Percentiles rank a stretch among this genome's conserved stretches.
These are phyloP conservation scores for Naganishia sp. DNA, from an alignment of 1,284 basidiomycete genomes.

Conservation along the genomic window DNA sequence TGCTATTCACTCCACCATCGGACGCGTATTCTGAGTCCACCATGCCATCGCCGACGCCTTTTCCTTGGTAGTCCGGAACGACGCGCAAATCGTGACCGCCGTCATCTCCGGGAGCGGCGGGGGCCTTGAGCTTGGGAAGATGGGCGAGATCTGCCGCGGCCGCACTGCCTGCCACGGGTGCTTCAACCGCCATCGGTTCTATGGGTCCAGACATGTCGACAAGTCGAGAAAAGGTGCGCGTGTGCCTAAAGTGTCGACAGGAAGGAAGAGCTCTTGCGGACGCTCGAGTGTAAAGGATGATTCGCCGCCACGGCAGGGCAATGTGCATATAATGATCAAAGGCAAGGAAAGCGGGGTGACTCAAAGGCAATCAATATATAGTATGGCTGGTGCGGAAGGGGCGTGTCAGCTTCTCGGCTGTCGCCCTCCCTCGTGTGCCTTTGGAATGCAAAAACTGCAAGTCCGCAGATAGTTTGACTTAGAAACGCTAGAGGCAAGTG, in stretches of 20 bases:
- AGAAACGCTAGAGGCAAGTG: too few relatives aligned
- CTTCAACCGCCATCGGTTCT: slow-evolving; percentile 32
- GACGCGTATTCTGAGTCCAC: slow-evolving; percentile 16
- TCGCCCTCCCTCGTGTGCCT: too few relatives aligned
- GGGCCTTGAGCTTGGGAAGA: slow-evolving; percentile 13
- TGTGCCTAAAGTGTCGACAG: neutral
- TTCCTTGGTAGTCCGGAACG: slow-evolving; percentile 22
- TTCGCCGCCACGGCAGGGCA: slow-evolving; percentile 10
- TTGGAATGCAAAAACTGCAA: too few relatives aligned
- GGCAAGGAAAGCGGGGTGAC: neutral
- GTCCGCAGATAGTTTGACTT: too few relatives aligned
- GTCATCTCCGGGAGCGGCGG: slow-evolving; percentile 11
- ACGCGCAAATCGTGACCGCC: slow-evolving; percentile 16
- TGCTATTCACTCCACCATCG: slow-evolving; percentile 14
- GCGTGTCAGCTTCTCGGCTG: too few relatives aligned
- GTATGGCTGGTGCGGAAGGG: too few relatives aligned
- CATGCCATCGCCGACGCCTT: slow-evolving; percentile 21
- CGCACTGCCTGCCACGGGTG: slow-evolving; percentile 20
- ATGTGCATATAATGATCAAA: slow-evolving; percentile 7
- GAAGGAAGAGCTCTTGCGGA: neutral
- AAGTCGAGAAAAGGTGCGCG: slow-evolving; percentile 5
- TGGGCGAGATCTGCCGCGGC: slow-evolving; percentile 22
- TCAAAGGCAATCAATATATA: slow-evolving; percentile 1
- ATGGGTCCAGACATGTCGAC: slow-evolving; percentile 8
- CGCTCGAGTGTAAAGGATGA: neutral